A percentile compares a stretch with the other conserved stretches of the same genome.
Evolutionary conservation across 345 rosid genomes (phyloP).

Genomic region (Eutrema heterophyllum): DNA sequence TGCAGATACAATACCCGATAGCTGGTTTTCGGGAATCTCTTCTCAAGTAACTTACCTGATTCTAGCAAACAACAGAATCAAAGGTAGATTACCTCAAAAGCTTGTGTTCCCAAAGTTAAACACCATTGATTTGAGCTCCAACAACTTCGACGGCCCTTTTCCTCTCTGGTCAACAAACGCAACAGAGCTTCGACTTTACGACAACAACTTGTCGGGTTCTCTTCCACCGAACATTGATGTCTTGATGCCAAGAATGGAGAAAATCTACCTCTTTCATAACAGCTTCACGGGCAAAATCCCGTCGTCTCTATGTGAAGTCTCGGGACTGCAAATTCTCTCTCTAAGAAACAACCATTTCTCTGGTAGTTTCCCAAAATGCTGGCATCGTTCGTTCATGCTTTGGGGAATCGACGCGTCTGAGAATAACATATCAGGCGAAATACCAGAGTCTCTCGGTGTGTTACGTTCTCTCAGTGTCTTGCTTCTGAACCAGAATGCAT

Average conservation of each 20-base stretch:
- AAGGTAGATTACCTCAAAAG: constrained; percentile 35
- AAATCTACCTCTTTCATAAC: constrained; percentile 37
- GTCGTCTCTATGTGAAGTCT: constrained; percentile 36
- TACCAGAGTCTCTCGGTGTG: constrained; percentile 43
- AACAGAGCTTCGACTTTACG: constrained; percentile 35
- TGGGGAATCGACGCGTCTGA: constrained; percentile 44
- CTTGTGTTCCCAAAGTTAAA: constrained; percentile 34
- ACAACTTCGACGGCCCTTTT: constrained; percentile 44
- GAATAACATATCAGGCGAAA: constrained; percentile 41
- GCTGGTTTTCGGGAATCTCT: constrained; percentile 36
- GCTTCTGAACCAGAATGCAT: constrained; percentile 42
- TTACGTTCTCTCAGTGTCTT: constrained; percentile 39
- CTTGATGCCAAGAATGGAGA: constrained; percentile 43
- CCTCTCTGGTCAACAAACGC: constrained; percentile 51
- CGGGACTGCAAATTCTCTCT: constrained; percentile 40
- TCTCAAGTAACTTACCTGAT: constrained; percentile 35
- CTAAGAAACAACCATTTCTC: constrained; percentile 36
- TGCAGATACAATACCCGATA: constrained; percentile 38
- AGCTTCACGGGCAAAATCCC: constrained; percentile 38
- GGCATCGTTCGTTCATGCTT: constrained; percentile 37
- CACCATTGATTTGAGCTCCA: constrained; percentile 39
- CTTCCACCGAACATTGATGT: constrained; percentile 34
- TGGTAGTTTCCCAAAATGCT: constrained; percentile 41
- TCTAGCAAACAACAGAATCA: constrained; percentile 44
- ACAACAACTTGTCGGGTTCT: constrained; percentile 47